Conservation (phyloP, 208 protist species). For the Acanthamoeba sp. region DNA sequence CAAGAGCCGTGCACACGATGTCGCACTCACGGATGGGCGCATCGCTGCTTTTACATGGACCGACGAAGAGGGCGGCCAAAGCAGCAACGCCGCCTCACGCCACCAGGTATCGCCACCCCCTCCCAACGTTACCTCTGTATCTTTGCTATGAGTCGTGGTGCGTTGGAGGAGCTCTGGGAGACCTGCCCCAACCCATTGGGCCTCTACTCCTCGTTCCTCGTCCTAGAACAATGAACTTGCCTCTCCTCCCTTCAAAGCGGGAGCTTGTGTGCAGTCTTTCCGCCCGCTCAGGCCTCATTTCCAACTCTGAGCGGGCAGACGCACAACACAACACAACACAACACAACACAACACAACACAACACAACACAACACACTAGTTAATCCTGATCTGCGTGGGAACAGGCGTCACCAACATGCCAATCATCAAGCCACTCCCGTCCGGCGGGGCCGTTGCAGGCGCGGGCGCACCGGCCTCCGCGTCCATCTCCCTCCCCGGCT, state of each 20-base stretch:
- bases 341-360: too few species aligned
- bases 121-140: neutral
- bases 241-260: too few species aligned
- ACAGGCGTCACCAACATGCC: conserved; percentile 5
- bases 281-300: too few species aligned
- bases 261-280: too few species aligned
- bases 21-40: neutral
- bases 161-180: too few species aligned
- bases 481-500: neutral
- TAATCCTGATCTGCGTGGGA: neutral
- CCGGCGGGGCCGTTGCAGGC: neutral
- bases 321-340: too few species aligned
- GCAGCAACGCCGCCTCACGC: neutral
- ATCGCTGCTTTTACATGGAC: conserved; percentile 38
- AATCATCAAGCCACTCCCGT: neutral
- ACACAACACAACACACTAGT: too few species aligned
- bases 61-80: conserved; percentile 3
- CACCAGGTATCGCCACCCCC: neutral
- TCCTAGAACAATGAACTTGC: too few species aligned
- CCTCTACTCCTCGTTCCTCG: neutral
- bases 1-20: conserved; percentile 26
- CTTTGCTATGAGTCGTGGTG: too few species aligned
- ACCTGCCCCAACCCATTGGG: too few species aligned
- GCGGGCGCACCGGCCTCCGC: neutral
- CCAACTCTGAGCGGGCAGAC: too few species aligned